Conservation (phyloP, 2,329 filamentous ascomycete genomes). For the Sporothrix variecibatus region DNA sequence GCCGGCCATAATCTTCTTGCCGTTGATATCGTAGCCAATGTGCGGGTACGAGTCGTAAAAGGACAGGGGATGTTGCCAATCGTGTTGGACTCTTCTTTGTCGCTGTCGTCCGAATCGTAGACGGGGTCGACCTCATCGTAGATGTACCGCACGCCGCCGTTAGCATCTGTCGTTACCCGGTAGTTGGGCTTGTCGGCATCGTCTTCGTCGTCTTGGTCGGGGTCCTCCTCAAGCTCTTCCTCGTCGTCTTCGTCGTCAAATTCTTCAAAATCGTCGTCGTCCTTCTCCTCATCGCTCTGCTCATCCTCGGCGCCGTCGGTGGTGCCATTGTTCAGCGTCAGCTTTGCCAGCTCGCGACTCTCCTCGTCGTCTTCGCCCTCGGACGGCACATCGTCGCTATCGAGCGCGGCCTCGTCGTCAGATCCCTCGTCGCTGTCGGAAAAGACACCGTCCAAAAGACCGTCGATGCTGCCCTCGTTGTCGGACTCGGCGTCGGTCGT, state of each 20-base stretch:
- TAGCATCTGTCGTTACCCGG: conserved; percentile 73
- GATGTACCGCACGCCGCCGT: conserved; percentile 85
- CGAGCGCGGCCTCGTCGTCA: conserved; percentile 50
- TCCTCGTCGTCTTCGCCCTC: conserved; percentile 47
- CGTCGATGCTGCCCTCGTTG: conserved; percentile 57
- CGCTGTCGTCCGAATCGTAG: conserved; percentile 93
- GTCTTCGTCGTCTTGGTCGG: conserved; percentile 38
- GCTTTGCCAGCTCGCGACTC: conserved; percentile 42
- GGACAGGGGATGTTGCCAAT: conserved; percentile 89
- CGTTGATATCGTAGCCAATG: conserved; percentile 98
- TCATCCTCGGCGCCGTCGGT: conserved; percentile 39
- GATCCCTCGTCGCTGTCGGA: conserved; percentile 60
- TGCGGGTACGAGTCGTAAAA: conserved; percentile 98
- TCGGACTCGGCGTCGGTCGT: conserved; percentile 57
- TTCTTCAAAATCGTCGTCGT: conserved; percentile 43
- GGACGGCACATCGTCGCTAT: conserved; percentile 45
- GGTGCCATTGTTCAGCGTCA: conserved; percentile 37
- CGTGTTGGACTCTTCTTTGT: conserved; percentile 77
- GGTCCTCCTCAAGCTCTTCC: neutral
- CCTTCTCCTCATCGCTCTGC: conserved; percentile 55
- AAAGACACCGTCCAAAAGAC: conserved; percentile 57
- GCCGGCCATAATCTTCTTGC: conserved; percentile 97
- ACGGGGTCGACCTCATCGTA: conserved; percentile 93
- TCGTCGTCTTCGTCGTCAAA: conserved; percentile 38
- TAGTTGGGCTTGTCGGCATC: conserved; percentile 52